These are phyloP conservation scores for Saturnispora sekii DNA, from an alignment of 805 yeast genomes.

Conservation along the genomic window DNA sequence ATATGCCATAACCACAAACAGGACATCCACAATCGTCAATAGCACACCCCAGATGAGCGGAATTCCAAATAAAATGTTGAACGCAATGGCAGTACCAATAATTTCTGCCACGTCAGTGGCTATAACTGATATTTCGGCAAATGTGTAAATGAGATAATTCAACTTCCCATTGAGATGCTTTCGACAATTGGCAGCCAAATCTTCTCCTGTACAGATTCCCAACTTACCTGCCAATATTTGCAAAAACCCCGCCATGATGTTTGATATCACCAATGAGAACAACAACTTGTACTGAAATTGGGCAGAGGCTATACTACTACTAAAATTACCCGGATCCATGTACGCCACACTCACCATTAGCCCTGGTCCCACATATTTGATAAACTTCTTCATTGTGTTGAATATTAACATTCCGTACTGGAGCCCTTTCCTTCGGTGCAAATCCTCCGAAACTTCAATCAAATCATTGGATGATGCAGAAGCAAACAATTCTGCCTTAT, in stretches of 20 bases:
- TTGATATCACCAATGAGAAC: conserved; percentile 70
- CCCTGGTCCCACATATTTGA: conserved; percentile 77
- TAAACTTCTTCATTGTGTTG: conserved; percentile 26
- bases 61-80: conserved; percentile 69
- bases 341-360: conserved; percentile 90
- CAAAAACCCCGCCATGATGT: conserved; percentile 76
- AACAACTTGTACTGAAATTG: conserved; percentile 63
- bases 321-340: conserved; percentile 96
- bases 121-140: conserved; percentile 85
- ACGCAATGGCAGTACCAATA: conserved; percentile 93
- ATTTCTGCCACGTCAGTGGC: conserved; percentile 97
- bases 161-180: conserved; percentile 56
- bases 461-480: too few species aligned
- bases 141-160: conserved; percentile 53
- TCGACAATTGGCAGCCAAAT: conserved; percentile 80
- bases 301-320: conserved; percentile 85
- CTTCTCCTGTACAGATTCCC: conserved; percentile 92
- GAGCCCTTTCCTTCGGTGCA: background rate
- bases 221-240: conserved; percentile 79
- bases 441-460: background rate
- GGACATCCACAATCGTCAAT: conserved; percentile 76
- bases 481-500: too few species aligned
- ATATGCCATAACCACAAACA: conserved; percentile 80
- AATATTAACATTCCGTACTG: background rate
- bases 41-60: conserved; percentile 81